These are phyloP conservation scores for Pseudopediastrum boryanum DNA, from an alignment of 139 green algal species.

Conservation along the genomic window DNA sequence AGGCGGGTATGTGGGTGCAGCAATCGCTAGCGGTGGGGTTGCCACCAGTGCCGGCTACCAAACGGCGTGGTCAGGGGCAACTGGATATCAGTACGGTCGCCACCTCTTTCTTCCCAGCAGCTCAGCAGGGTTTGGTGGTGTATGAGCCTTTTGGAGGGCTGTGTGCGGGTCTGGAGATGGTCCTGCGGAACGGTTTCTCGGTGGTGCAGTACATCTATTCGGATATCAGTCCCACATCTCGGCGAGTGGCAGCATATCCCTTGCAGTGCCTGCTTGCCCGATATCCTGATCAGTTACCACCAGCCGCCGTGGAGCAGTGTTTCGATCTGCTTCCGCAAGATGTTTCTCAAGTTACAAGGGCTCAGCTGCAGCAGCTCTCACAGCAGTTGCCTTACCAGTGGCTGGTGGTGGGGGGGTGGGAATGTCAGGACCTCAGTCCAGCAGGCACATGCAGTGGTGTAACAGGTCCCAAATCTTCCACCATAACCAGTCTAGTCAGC, in stretches of 20 bases:
- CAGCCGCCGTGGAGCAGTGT: neutral
- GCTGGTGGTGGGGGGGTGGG: slow-evolving; percentile 30
- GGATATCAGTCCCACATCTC: slow-evolving; percentile 18
- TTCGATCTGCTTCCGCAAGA: slow-evolving; percentile 9
- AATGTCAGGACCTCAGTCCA: slow-evolving; percentile 15
- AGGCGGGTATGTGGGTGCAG: neutral
- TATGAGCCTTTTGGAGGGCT: slow-evolving; percentile 33
- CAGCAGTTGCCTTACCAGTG: neutral
- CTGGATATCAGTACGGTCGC: neutral
- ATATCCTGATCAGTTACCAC: slow-evolving; percentile 1
- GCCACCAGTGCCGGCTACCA: neutral
- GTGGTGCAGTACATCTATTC: slow-evolving; percentile 27
- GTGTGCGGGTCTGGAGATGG: slow-evolving; percentile 34
- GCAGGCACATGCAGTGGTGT: neutral
- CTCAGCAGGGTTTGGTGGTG: slow-evolving; percentile 3
- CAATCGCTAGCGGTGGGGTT: neutral
- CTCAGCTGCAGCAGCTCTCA: too few relatives aligned
- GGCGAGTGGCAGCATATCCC: slow-evolving; percentile 1
- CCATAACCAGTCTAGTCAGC: too few relatives aligned
- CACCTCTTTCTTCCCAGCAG: slow-evolving; percentile 6
- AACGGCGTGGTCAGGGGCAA: neutral
- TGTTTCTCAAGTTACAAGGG: neutral
- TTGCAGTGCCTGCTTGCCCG: neutral
- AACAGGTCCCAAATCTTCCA: too few relatives aligned
- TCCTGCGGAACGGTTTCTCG: slow-evolving; percentile 20